These are phyloP conservation scores for Ehretia macrophylla DNA, from an alignment of 257 asterid genomes.

Conservation along the genomic window DNA sequence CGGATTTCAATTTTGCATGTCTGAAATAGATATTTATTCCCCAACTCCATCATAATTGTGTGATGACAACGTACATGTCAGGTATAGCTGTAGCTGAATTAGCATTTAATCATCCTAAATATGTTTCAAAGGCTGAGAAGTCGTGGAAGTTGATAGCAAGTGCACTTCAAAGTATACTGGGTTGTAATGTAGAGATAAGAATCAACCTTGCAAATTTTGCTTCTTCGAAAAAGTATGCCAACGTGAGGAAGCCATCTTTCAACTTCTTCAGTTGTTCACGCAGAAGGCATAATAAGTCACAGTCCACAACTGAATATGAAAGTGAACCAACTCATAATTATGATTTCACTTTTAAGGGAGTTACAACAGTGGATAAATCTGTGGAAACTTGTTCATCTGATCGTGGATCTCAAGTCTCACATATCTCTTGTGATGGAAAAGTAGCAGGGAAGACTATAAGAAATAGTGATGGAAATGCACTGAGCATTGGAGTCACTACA, in stretches of 20 bases:
- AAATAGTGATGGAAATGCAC: slow-evolving; percentile 56
- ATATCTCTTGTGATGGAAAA: slow-evolving; percentile 45
- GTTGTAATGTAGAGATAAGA: slow-evolving; percentile 73
- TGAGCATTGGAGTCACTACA: slow-evolving; percentile 33
- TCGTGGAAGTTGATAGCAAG: slow-evolving; percentile 82
- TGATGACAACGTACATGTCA: slow-evolving; percentile 18
- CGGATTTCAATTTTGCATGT: neutral
- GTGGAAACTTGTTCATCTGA: slow-evolving; percentile 57
- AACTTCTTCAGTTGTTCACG: slow-evolving; percentile 65
- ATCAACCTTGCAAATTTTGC: slow-evolving; percentile 33
- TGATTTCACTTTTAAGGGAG: slow-evolving; percentile 29
- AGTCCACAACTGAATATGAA: slow-evolving; percentile 35
- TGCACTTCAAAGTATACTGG: slow-evolving; percentile 66
- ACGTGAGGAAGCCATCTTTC: slow-evolving; percentile 40
- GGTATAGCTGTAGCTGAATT: slow-evolving; percentile 75
- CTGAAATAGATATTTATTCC: neutral
- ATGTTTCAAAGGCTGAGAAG: slow-evolving; percentile 70
- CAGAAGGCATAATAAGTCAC: slow-evolving; percentile 39
- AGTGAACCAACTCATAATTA: slow-evolving; percentile 45
- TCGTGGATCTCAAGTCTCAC: slow-evolving; percentile 46
- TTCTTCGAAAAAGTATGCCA: slow-evolving; percentile 18
- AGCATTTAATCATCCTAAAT: slow-evolving; percentile 59
- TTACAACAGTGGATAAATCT: slow-evolving; percentile 36
- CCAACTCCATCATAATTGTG: neutral
- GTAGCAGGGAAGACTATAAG: slow-evolving; percentile 47